These are phyloP conservation scores for Atkinsonella texensis DNA, from an alignment of 2,329 filamentous ascomycete species.

Conservation along the genomic window DNA sequence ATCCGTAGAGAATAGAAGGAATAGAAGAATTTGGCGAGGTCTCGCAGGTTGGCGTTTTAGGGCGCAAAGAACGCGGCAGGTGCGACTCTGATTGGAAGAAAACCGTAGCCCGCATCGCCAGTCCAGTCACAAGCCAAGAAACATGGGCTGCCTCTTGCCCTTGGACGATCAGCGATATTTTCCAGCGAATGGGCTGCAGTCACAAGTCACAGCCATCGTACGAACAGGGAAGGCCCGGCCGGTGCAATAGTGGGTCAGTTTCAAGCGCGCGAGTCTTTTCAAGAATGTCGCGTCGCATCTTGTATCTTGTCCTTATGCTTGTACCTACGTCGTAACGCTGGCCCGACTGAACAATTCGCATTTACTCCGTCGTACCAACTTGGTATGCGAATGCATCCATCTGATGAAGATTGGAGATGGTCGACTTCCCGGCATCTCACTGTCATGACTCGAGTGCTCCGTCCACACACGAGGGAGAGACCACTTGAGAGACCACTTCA, in stretches of 20 bases:
- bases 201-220: not conserved
- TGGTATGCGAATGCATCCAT: too few species aligned
- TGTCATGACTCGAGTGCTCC: too few species aligned
- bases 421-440: too few species aligned
- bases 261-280: not conserved
- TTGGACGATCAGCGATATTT: not conserved
- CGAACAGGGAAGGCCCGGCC: not conserved
- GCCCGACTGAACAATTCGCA: not conserved
- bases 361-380: not conserved
- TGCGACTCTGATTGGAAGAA: conserved; percentile 5
- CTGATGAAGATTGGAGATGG: too few species aligned
- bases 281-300: not conserved
- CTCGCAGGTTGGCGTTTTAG: not conserved
- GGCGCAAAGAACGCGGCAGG: not conserved
- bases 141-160: conserved; percentile 4
- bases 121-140: conserved; percentile 6
- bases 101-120: not conserved
- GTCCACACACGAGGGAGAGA: too few species aligned
- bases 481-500: too few species aligned
- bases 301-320: not conserved
- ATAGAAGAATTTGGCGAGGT: not conserved
- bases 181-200: conserved; percentile 12
- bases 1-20: too few species aligned
- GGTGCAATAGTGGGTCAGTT: not conserved
- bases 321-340: too few species aligned